These are phyloP conservation scores for Wickerhamiella azymoides DNA, from an alignment of 805 yeast genomes.

Conservation along the genomic window DNA sequence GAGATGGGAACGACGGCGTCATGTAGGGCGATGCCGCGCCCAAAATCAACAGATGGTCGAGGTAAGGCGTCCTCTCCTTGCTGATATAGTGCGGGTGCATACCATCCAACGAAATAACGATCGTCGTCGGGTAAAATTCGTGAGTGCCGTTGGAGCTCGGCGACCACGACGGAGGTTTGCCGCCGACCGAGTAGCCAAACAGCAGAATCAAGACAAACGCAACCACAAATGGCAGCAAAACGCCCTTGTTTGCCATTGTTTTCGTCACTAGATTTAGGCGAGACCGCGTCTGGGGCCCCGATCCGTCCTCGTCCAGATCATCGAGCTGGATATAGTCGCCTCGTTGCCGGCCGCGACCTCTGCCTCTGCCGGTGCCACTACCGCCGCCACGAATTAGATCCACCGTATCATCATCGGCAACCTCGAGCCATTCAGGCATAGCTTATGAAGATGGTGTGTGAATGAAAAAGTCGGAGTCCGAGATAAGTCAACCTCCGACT, in stretches of 20 bases:
- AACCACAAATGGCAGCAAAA: slow-evolving; percentile 4
- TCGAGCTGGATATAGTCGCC: slow-evolving; percentile 17
- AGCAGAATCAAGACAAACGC: slow-evolving; percentile 9
- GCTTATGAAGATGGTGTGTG: neutral
- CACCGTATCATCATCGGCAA: slow-evolving; percentile 5
- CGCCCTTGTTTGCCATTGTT: neutral
- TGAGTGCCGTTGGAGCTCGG: slow-evolving; percentile 45
- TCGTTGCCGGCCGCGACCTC: slow-evolving; percentile 10
- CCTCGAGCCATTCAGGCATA: slow-evolving; percentile 3
- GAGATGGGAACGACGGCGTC: slow-evolving; percentile 78
- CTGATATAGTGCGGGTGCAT: slow-evolving; percentile 82
- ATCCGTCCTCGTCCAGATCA: slow-evolving; percentile 16
- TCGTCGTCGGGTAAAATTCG: slow-evolving; percentile 61
- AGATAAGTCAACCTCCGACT: too few relatives aligned
- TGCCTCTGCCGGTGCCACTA: neutral
- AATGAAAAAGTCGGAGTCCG: too few relatives aligned
- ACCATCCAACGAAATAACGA: slow-evolving; percentile 72
- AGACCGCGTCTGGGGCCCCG: neutral
- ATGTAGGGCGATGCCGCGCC: slow-evolving; percentile 61
- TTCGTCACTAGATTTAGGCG: neutral
- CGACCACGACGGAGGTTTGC: neutral
- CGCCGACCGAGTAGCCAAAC: slow-evolving; percentile 6
- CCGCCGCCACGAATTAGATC: slow-evolving; percentile 2
- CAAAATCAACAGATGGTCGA: slow-evolving; percentile 43
- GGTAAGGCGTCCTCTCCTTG: slow-evolving; percentile 49